These are phyloP conservation scores for Podospora australis DNA, from an alignment of 495 filamentous ascomycete species.

Conservation along the genomic window DNA sequence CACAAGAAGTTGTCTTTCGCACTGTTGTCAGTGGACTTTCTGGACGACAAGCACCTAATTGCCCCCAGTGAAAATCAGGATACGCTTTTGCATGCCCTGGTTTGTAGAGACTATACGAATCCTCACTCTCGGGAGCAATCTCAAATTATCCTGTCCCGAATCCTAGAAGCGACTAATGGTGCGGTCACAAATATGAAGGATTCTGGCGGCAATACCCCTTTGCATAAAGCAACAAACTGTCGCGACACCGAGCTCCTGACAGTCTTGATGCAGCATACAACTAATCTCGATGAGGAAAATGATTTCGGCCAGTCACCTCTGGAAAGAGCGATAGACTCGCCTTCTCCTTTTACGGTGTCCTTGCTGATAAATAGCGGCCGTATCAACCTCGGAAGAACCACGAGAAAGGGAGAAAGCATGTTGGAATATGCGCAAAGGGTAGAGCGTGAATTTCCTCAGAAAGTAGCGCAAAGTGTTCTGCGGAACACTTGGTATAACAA, in stretches of 20 bases:
- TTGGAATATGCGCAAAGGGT: background rate
- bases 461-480: no score
- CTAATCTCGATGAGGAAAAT: background rate
- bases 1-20: background rate
- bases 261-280: background rate
- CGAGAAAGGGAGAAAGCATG: background rate
- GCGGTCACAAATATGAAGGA: background rate
- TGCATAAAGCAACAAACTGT: background rate
- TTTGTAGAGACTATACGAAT: background rate
- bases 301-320: background rate
- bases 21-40: background rate
- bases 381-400: background rate
- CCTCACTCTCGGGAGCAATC: background rate
- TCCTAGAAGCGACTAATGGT: background rate
- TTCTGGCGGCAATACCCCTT: background rate
- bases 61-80: no score
- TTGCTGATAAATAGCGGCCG: background rate
- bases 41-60: background rate
- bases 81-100: background rate
- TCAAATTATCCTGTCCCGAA: background rate
- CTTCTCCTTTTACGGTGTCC: background rate
- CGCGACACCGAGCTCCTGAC: background rate
- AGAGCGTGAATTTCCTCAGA: background rate
- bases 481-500: background rate
- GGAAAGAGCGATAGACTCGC: background rate